phyloP scores from a whole-genome alignment of 306 rosid species.

The Cajanus cajan region DNA sequence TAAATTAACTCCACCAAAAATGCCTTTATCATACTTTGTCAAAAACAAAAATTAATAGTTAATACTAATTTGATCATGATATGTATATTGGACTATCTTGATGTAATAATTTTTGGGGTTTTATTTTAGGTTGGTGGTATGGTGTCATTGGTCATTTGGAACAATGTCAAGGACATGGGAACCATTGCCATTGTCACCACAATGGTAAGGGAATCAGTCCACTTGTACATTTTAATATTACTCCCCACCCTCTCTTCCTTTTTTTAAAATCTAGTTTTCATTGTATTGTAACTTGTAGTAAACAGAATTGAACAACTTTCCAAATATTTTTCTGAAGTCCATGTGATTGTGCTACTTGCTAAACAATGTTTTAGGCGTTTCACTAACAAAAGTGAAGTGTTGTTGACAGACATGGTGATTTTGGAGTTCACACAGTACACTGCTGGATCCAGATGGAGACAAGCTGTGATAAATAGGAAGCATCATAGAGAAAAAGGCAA shows the following conservation, averaged over 20 bases:
- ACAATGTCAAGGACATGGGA: constrained; percentile 50
- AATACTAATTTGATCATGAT: background rate
- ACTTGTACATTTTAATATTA: constrained; percentile 17
- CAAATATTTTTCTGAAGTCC: background rate
- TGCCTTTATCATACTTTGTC: background rate
- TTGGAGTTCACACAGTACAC: constrained; percentile 84
- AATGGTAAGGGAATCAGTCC: constrained; percentile 63
- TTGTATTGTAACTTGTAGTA: background rate
- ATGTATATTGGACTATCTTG: constrained; percentile 8
- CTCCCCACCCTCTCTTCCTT: background rate
- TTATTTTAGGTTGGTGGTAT: constrained; percentile 89
- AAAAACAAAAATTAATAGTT: background rate
- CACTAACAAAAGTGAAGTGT: constrained; percentile 23
- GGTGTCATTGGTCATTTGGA: constrained; percentile 80
- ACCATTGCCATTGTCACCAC: constrained; percentile 60
- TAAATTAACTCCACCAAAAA: background rate
- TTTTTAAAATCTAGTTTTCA: background rate
- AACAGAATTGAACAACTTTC: background rate
- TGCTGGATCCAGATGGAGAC: constrained; percentile 82
- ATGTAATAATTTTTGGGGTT: constrained; percentile 7
- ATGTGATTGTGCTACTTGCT: background rate
- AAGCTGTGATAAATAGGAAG: constrained; percentile 58
- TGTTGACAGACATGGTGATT: constrained; percentile 57
- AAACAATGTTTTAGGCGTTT: background rate
- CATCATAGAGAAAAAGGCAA: constrained; percentile 79